A percentile compares a stretch with the other conserved stretches of the same genome.
These are phyloP conservation scores for Misopates orontium DNA, from an alignment of 257 asterid genomes.

Conservation along the genomic window DNA sequence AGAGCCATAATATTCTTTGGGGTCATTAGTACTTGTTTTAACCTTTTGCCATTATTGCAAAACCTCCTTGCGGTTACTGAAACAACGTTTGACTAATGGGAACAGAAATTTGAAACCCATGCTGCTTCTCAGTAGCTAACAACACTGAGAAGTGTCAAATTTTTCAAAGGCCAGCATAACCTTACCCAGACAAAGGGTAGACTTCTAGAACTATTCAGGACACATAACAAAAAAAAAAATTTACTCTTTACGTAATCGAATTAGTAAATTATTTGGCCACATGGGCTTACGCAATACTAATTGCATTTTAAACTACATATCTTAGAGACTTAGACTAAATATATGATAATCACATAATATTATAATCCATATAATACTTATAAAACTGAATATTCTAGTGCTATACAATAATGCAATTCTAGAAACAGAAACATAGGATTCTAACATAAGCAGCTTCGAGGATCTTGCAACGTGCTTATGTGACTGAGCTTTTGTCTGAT, in stretches of 20 bases:
- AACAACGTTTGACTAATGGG: background rate
- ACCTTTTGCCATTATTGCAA: background rate
- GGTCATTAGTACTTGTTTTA: background rate
- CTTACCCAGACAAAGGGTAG: constrained; percentile 17
- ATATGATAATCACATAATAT: constrained; percentile 8
- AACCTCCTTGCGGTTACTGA: background rate
- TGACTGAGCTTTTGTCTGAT: constrained; percentile 34
- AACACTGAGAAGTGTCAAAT: constrained; percentile 17
- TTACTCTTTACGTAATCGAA: too few species aligned
- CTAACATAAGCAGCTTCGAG: constrained; percentile 62
- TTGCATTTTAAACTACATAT: constrained; percentile 14
- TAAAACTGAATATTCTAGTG: constrained; percentile 27
- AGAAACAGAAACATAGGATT: constrained; percentile 44
- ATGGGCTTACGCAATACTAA: constrained; percentile 14
- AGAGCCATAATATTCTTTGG: too few species aligned
- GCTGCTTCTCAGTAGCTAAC: constrained; percentile 3
- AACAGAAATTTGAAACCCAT: background rate
- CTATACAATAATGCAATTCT: constrained; percentile 19
- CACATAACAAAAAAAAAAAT: too few species aligned
- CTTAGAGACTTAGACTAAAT: too few species aligned
- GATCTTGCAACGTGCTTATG: constrained; percentile 44
- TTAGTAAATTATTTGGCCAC: constrained; percentile 17
- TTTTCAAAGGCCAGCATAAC: constrained; percentile 24
- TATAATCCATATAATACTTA: background rate
- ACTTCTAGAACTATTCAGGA: constrained; percentile 6